Evolutionary conservation across 768 basidiomycete species (phyloP).

Genomic region (Sutorius australiensis): DNA sequence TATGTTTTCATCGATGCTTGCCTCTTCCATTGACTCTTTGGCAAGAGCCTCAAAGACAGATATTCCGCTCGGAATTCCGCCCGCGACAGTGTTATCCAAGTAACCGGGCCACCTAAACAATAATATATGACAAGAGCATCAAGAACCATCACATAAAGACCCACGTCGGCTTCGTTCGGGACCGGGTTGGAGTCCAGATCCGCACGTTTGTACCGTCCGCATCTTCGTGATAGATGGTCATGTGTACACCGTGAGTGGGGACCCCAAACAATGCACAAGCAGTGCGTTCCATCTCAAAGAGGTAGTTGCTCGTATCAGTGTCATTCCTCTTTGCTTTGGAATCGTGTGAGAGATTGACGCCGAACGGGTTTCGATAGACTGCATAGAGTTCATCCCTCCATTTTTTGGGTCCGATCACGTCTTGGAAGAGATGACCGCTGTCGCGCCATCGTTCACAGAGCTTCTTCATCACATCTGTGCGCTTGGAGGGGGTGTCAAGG

Average conservation of each 20-base stretch:
- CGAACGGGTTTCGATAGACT: constrained; percentile 68
- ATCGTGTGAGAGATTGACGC: constrained; percentile 38
- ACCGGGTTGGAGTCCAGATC: constrained; percentile 87
- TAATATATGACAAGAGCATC: not conserved
- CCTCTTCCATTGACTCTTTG: constrained; percentile 94
- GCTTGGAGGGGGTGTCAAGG: constrained; percentile 52
- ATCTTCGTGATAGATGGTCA: constrained; percentile 59
- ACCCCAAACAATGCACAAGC: constrained; percentile 88
- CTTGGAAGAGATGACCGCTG: constrained; percentile 47
- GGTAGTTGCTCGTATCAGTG: constrained; percentile 51
- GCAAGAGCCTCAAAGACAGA: constrained; percentile 67
- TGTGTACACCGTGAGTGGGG: constrained; percentile 89
- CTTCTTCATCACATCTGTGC: constrained; percentile 58
- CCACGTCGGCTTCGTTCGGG: constrained; percentile 85
- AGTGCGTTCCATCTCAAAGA: constrained; percentile 85
- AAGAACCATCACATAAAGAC: constrained; percentile 24
- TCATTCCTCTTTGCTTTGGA: constrained; percentile 29
- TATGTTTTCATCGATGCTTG: constrained; percentile 67
- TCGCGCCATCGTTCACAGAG: constrained; percentile 78
- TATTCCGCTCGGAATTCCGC: constrained; percentile 85
- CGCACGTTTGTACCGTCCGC: constrained; percentile 40
- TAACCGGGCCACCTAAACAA: constrained; percentile 69
- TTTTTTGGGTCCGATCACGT: constrained; percentile 67
- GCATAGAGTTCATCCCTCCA: constrained; percentile 89
- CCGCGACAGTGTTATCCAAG: constrained; percentile 89